Base-by-base conservation (phyloP, 2,329 filamentous ascomycete species). In the Coniochaeta sp. region DNA sequence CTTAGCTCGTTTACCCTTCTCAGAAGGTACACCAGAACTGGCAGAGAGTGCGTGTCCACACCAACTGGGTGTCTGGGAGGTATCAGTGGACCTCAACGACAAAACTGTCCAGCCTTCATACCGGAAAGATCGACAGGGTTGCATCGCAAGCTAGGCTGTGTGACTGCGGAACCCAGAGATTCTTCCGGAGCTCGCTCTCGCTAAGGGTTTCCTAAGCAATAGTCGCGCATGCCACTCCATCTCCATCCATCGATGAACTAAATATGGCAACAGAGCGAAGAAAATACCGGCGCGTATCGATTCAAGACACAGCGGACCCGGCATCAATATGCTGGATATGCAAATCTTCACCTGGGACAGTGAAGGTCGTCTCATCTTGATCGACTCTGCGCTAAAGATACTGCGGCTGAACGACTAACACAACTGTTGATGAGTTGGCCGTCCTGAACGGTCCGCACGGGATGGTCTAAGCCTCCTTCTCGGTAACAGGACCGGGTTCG, bases 401-500 rank as follows among this genome's bases (percentile, higher is more conserved):
- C 54, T 55, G 54, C 54, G 54, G 54, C 54, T 55, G 54, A 55
- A 28, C 12, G 24, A 3, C 6, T 28, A 52, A 52, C 24, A 4
- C 8, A 2, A 17, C 24, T 28, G 10, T 52, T 52, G 47, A 52
- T 30, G 22, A 52, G 28, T 55, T 55, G 30, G 54, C 30, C 30
- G 17, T 28, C 54, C 14, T 55, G 28, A 19, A 38, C 47, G 47
- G 47, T 6, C n/a, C 47, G 24, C 47, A 52, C 22, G 16, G 54
- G 19, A 30, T 22, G 54, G 52, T 55, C 54, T 55, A 55, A 55
- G 54, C 54, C 54, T 55, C 54, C 30, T 38, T 36, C 34, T 55
- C 30, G 28, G 17, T 55, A 24, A 24, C 30, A 55, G 9, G 30
- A 17, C 30, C 30, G 17, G 54, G 26, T 28, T 28, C 12, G 16